Evolutionary conservation across 345 rosid genomes (phyloP).

Genomic region (Turnera subulata): DNA sequence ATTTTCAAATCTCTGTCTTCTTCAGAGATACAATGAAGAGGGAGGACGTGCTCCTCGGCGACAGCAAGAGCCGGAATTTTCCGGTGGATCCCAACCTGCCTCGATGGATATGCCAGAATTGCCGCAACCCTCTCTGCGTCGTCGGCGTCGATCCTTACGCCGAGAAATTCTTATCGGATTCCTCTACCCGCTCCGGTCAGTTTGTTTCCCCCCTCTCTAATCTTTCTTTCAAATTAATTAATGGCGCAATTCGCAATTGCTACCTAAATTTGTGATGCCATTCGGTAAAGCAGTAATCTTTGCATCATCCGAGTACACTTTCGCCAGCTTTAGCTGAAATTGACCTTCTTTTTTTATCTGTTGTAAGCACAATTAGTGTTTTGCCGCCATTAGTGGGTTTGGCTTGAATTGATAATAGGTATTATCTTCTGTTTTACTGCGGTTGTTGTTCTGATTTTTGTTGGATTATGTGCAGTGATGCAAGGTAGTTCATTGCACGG

Average conservation of each 20-base stretch:
- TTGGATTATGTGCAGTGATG: constrained; percentile 51
- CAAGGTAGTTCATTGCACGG: constrained; percentile 73
- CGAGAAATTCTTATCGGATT: constrained; percentile 70
- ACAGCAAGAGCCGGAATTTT: constrained; percentile 49
- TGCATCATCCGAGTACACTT: no score
- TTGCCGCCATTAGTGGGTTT: no score
- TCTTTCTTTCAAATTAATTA: no score
- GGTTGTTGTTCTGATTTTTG: background rate
- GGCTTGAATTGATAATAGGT: no score
- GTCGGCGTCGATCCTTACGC: constrained; percentile 88
- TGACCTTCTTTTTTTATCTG: no score
- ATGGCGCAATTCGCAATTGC: no score
- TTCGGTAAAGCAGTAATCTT: no score
- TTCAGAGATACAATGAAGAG: constrained; percentile 13
- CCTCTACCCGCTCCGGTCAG: constrained; percentile 72
- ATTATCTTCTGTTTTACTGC: background rate
- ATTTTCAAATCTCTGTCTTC: background rate
- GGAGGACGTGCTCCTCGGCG: constrained; percentile 33
- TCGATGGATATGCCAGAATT: constrained; percentile 85
- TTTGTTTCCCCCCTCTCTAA: background rate
- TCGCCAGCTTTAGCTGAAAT: no score
- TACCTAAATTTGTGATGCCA: no score
- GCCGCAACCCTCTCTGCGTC: constrained; percentile 73
- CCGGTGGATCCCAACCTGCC: constrained; percentile 72
- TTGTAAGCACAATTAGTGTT: no score